These are phyloP conservation scores for Eimeria sp. DNA, from an alignment of 169 alveolate species.

Conservation along the genomic window DNA sequence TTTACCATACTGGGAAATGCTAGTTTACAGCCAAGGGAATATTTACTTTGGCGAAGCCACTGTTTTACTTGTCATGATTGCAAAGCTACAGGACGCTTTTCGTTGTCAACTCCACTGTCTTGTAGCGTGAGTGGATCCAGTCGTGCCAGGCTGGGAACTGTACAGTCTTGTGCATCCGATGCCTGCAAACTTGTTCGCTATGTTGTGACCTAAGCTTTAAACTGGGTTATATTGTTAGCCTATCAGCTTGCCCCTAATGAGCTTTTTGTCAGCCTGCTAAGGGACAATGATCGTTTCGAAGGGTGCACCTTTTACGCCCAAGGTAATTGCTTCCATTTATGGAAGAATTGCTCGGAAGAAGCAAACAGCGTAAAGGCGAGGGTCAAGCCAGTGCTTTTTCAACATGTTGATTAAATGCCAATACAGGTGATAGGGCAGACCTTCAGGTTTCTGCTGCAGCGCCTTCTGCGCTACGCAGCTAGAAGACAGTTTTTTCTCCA, in stretches of 20 bases:
- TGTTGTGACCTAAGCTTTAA: neutral
- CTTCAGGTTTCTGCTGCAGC: neutral
- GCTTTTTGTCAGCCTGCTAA: neutral
- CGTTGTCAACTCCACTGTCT: neutral
- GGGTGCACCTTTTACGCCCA: neutral
- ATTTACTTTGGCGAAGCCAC: neutral
- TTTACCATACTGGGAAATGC: neutral
- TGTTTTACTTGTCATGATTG: neutral
- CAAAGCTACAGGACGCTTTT: neutral
- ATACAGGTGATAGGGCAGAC: neutral
- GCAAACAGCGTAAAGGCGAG: neutral
- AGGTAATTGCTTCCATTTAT: neutral
- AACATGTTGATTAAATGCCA: neutral
- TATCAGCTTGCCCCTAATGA: conserved; percentile 7
- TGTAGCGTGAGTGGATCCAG: neutral
- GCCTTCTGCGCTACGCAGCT: neutral
- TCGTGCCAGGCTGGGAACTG: neutral
- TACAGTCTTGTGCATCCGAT: neutral
- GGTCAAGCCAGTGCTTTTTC: neutral
- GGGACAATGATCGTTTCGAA: neutral
- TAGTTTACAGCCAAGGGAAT: neutral
- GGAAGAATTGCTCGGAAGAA: neutral
- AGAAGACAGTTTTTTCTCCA: neutral
- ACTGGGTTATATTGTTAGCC: neutral
- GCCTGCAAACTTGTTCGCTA: neutral